Base-by-base conservation (phyloP, 345 rosid species). In the Aurinia saxatilis region DNA sequence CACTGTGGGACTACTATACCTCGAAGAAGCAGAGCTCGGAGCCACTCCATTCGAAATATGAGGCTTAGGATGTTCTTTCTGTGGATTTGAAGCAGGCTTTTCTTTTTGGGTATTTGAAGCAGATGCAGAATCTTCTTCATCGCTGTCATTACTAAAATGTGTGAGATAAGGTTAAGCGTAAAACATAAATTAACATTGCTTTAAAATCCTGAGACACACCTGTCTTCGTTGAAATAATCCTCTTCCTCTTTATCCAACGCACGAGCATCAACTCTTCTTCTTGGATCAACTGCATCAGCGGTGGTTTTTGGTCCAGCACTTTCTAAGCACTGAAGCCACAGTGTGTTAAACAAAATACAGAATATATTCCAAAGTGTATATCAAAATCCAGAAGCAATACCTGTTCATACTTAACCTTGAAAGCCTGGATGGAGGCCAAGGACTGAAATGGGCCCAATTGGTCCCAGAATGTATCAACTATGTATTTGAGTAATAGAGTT, bases 201-300 rank as follows among this genome's bases (percentile, higher is more conserved):
- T 65, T 17, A 58, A 44, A 8, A 58, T n/a, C 11, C n/a, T 18
- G 13, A 45, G 36, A 11, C 23, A 46, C 44, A 95, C 97, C 96
- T 95, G 71, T 90, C 91, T 70, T 79, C 96, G n/a, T 90, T 93
- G 70, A 95, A 95, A 75, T 95, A 95, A 65, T 95, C 99, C 74
- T 90, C 93, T 81, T 90, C 99, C 72, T 95, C 99, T 80, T 95
- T 95, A 63, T 90, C 97, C 52, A 81, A 60, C n/a, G 95, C 95
- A 17, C 96, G 95, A 73, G 84, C 97, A 57, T 95, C 99, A 19
- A 70, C 60, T 51, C 91, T 70, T 72, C 78, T 88, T 63, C 96
- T 81, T 6, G 84, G 76, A 46, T 86, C 93, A 19, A 78, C 54
- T 11, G 78, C 73, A 61, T 60, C 78, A 65, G 77, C 79, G 61